A percentile compares a stretch with the other conserved stretches of the same genome.
These are phyloP conservation scores for Fonsecaea pugnacius DNA, from an alignment of 2,329 filamentous ascomycete species.

Conservation along the genomic window DNA sequence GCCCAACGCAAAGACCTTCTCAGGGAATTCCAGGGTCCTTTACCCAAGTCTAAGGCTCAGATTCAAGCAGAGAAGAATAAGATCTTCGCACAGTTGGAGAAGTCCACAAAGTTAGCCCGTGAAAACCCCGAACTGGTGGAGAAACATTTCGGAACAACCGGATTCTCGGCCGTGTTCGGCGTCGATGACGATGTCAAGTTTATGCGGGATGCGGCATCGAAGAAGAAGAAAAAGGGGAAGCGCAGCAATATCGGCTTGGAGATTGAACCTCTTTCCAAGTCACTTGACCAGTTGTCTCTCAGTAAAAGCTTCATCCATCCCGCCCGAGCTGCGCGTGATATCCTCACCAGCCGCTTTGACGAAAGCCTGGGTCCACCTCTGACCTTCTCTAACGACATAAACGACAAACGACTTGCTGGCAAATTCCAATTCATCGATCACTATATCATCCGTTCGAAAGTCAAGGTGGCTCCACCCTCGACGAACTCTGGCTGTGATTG, in stretches of 20 bases:
- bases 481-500: slow-evolving; percentile 32
- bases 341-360: slow-evolving; percentile 33
- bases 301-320: slow-evolving; percentile 26
- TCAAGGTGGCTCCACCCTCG: slow-evolving; percentile 22
- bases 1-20: slow-evolving; percentile 14
- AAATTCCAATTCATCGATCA: slow-evolving; percentile 37
- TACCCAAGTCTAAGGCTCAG: slow-evolving; percentile 8
- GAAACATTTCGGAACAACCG: slow-evolving; percentile 25
- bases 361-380: slow-evolving; percentile 28
- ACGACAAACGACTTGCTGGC: slow-evolving; percentile 32
- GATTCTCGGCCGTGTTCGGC: slow-evolving; percentile 27
- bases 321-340: slow-evolving; percentile 21
- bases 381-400: slow-evolving; percentile 35
- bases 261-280: slow-evolving; percentile 2
- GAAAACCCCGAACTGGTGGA: slow-evolving; percentile 27
- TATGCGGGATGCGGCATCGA: slow-evolving; percentile 22
- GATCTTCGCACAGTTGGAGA: slow-evolving; percentile 25
- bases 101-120: slow-evolving; percentile 16
- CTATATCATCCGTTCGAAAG: slow-evolving; percentile 32
- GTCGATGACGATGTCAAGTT: slow-evolving; percentile 14
- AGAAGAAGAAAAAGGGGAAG: slow-evolving; percentile 29
- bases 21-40: slow-evolving; percentile 7
- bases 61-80: slow-evolving; percentile 17
- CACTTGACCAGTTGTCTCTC: slow-evolving; percentile 6
- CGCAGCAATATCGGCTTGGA: slow-evolving; percentile 14